A percentile compares a stretch with the other conserved stretches of the same genome.
Conservation (phyloP, 2,329 filamentous ascomycete genomes). For the Dactylellina cionopaga region DNA sequence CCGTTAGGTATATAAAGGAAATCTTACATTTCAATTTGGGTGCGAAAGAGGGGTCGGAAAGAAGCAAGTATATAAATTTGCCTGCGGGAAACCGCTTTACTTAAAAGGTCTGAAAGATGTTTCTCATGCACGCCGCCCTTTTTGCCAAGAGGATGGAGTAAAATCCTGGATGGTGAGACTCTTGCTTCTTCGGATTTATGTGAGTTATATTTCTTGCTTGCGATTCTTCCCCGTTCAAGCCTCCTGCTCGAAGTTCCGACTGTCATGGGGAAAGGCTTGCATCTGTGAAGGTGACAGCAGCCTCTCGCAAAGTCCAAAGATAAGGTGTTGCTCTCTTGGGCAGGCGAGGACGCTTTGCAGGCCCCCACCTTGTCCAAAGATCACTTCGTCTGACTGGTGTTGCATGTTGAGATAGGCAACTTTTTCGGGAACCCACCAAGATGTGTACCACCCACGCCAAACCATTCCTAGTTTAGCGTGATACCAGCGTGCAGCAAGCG, state of each 20-base stretch:
- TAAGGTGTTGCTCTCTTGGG: too few species aligned
- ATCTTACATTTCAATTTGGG: too few species aligned
- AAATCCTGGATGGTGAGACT: background rate
- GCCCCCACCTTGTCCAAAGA: conserved; percentile 8
- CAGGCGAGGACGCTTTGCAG: background rate
- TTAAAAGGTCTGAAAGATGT: background rate
- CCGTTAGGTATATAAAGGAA: conserved; percentile 9
- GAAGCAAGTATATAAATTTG: conserved; percentile 2
- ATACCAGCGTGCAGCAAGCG: background rate
- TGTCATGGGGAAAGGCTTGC: background rate
- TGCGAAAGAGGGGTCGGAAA: background rate
- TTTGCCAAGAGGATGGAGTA: background rate
- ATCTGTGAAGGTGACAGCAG: background rate
- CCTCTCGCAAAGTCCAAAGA: background rate
- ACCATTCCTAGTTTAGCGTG: conserved; percentile 2
- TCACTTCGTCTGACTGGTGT: conserved; percentile 4
- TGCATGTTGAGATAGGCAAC: conserved; percentile 11
- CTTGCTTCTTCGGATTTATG: background rate
- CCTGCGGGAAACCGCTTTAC: background rate
- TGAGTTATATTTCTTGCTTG: too few species aligned
- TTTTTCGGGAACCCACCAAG: background rate
- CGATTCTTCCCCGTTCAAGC: too few species aligned
- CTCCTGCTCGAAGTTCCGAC: background rate
- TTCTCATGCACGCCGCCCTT: background rate
- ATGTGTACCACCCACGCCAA: conserved; percentile 10